phyloP scores from a whole-genome alignment of 495 filamentous ascomycete genomes.

The Aspergillus cavernicola region DNA sequence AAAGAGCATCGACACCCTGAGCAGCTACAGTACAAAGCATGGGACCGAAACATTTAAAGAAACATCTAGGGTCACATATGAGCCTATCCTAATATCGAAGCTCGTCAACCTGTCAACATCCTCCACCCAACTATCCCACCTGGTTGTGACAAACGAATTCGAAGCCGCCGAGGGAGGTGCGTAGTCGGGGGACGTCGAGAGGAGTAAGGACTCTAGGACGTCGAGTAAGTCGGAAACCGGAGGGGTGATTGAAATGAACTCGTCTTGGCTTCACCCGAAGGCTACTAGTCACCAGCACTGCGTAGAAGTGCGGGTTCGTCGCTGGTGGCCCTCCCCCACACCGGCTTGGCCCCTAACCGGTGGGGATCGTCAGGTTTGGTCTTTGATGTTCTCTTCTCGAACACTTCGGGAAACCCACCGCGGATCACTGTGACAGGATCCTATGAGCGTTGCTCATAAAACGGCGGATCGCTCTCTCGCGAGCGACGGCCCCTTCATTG shows the following conservation, averaged over 20 bases:
- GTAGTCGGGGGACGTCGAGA: neutral
- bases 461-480: neutral
- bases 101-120: neutral
- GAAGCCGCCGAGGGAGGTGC: neutral
- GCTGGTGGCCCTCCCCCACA: conserved; percentile 23
- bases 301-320: conserved; percentile 34
- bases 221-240: neutral
- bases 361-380: neutral
- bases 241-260: conserved; percentile 2
- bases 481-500: neutral
- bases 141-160: neutral
- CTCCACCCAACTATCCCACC: neutral
- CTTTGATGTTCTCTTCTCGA: neutral
- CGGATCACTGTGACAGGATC: neutral
- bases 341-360: neutral
- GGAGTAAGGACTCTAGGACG: neutral
- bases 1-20: too few relatives aligned
- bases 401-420: neutral
- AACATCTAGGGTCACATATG: neutral
- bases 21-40: too few relatives aligned
- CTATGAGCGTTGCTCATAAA: neutral
- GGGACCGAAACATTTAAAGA: too few relatives aligned
- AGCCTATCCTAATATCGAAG: neutral
- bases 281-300: conserved; percentile 36
- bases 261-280: conserved; percentile 24